Percentiles rank a stretch among this genome's conserved stretches.
These are phyloP conservation scores for Trichoderma koningiopsis DNA, from an alignment of 2,329 filamentous ascomycete genomes.

Conservation along the genomic window DNA sequence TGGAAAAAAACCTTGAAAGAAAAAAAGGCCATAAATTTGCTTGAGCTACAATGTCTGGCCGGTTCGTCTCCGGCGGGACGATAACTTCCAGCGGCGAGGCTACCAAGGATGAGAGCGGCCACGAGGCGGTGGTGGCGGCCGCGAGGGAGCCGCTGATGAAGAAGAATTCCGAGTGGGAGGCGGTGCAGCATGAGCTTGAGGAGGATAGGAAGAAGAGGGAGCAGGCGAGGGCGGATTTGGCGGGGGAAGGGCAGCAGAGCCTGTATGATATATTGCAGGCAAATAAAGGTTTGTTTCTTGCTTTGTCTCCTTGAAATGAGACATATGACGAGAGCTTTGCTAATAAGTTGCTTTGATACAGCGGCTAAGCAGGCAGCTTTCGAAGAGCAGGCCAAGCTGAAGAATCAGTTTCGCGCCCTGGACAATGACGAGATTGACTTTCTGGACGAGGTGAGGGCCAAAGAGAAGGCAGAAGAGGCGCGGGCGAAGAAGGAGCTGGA, in stretches of 20 bases:
- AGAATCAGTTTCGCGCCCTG: conserved; percentile 76
- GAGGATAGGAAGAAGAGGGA: conserved; percentile 58
- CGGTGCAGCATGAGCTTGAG: conserved; percentile 66
- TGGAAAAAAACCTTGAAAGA: not conserved
- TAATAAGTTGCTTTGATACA: conserved; percentile 35
- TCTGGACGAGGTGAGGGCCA: conserved; percentile 60
- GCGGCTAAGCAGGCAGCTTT: conserved; percentile 82
- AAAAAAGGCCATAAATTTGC: not conserved
- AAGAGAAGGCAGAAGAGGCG: conserved; percentile 56
- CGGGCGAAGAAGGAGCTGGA: conserved; percentile 57
- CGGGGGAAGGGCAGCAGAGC: conserved; percentile 56
- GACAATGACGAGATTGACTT: conserved; percentile 81
- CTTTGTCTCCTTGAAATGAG: not conserved
- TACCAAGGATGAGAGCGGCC: conserved; percentile 30
- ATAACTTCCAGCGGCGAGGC: conserved; percentile 36
- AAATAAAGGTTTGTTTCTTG: conserved; percentile 67
- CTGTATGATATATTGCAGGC: conserved; percentile 77
- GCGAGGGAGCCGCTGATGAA: conserved; percentile 28
- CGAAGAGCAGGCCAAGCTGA: conserved; percentile 70
- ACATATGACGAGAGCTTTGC: not conserved
- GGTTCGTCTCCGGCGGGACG: conserved; percentile 59
- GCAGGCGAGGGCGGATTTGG: conserved; percentile 49
- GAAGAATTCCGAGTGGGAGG: conserved; percentile 59
- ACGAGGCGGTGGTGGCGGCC: conserved; percentile 19
- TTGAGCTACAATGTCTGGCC: conserved; percentile 48